A percentile compares a stretch with the other conserved stretches of the same genome.
Conservation (phyloP, 2,329 filamentous ascomycete genomes). For the Lasiodiplodia citricola region DNA sequence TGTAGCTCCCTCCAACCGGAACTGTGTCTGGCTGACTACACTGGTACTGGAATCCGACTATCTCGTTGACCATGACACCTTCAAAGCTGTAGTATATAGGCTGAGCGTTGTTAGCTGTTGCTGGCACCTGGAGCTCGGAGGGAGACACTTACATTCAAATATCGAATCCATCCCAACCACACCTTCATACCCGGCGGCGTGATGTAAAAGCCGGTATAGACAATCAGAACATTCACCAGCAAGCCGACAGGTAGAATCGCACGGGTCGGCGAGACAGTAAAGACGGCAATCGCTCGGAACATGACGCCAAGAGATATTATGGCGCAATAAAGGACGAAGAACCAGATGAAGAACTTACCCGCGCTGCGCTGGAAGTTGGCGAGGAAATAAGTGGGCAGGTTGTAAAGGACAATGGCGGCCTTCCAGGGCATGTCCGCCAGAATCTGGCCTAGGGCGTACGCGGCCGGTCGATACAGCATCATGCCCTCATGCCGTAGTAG, state of each 20-base stretch:
- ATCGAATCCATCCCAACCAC: background rate
- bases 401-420: background rate
- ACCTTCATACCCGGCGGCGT: background rate
- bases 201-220: background rate
- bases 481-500: background rate
- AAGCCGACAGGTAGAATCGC: background rate
- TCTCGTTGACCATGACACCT: background rate
- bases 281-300: background rate
- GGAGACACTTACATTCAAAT: background rate
- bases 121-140: background rate
- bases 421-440: slow-evolving; percentile 1
- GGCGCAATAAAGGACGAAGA: background rate
- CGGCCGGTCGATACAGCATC: background rate
- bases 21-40: background rate
- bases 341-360: background rate
- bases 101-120: background rate
- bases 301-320: background rate
- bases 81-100: slow-evolving; percentile 3
- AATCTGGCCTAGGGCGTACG: background rate
- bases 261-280: background rate
- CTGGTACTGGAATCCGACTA: background rate
- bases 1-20: background rate
- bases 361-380: background rate
- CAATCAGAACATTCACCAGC: background rate
- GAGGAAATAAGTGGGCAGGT: background rate